Evolutionary conservation across 441 rosid genomes (phyloP).

Genomic region (Eruca vesicaria): DNA sequence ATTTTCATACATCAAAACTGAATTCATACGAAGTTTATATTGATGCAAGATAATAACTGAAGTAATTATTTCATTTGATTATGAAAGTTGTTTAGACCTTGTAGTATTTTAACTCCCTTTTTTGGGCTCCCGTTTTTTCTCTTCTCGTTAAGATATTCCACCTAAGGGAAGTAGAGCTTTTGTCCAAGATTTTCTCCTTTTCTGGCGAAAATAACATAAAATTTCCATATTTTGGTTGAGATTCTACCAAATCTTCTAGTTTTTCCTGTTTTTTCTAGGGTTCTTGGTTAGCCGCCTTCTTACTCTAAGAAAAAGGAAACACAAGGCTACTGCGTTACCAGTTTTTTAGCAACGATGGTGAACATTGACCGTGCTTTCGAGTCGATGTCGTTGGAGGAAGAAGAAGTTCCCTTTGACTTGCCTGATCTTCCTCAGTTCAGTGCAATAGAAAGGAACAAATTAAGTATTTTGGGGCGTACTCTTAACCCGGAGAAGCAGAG

Average conservation of each 20-base stretch:
- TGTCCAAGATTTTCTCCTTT: neutral
- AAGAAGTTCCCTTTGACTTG: neutral
- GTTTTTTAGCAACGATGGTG: neutral
- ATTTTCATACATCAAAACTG: too few relatives aligned
- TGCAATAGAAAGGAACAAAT: neutral
- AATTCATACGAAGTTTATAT: too few relatives aligned
- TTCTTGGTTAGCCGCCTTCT: neutral
- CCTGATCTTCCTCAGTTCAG: neutral
- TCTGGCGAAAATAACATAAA: neutral
- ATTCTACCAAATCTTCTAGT: neutral
- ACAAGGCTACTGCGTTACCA: neutral
- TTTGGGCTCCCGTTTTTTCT: neutral
- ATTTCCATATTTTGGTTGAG: neutral
- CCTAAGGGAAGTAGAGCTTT: neutral
- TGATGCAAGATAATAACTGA: too few relatives aligned
- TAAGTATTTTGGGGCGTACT: neutral
- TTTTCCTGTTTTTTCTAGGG: neutral
- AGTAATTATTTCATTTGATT: too few relatives aligned
- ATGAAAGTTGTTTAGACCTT: too few relatives aligned
- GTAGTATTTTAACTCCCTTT: neutral
- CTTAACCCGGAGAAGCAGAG: neutral
- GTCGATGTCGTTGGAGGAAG: too few relatives aligned
- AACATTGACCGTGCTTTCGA: neutral
- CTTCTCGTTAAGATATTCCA: neutral
- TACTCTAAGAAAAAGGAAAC: neutral